Evolutionary conservation across 345 rosid genomes (phyloP), one percentile per base, ranked within the genome.

Genomic region (Lepidium didymum): DNA sequence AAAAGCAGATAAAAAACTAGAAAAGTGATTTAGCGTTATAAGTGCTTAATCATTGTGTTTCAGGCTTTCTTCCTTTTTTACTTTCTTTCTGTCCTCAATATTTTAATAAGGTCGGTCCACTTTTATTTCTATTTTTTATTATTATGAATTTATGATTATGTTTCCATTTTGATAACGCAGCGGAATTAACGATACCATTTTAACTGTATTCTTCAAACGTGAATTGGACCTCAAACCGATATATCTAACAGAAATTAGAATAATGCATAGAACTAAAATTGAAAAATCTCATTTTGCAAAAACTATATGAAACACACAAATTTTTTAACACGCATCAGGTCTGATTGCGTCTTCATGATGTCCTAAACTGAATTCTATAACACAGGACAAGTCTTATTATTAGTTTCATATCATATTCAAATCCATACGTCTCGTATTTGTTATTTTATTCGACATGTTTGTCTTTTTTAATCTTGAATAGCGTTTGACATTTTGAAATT

Each of bases 21-120:
- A 8, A n/a, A 50, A 60, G 62, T 25, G 73, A 66, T 53, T 40
- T 51, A 51, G 60, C 49, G 5, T 57, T 73, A 73, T 51, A 66
- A 73, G 68, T 67, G 67, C 52, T 74, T 55, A 59, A 74, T 74
- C 73, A 74, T 74, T 74, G 57, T 74, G 73, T 67, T 52, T 29
- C 68, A 49, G 71, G 47, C 55, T 42, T 57, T 15, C 33, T 18
- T 25, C 25, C 44, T 43, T 63, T 25, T 56, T 35, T 62, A n/a
- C 33, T 29, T 29, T 29, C 7, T 29, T 54, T 62, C 64, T 63
- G 27, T 47, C 52, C 64, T 64, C 64, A 37, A 15, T 72, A 15
- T 72, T 45, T 63, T 6, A n/a, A 37, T 37, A 36, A 27, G 34
- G 57, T 27, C 51, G 58, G 76, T 72, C 70, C 76, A 72, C 51